Evolutionary conservation across 768 basidiomycete genomes (phyloP), one percentile per base, ranked within the genome.

Genomic region (Sporobolomyces phaffii): DNA sequence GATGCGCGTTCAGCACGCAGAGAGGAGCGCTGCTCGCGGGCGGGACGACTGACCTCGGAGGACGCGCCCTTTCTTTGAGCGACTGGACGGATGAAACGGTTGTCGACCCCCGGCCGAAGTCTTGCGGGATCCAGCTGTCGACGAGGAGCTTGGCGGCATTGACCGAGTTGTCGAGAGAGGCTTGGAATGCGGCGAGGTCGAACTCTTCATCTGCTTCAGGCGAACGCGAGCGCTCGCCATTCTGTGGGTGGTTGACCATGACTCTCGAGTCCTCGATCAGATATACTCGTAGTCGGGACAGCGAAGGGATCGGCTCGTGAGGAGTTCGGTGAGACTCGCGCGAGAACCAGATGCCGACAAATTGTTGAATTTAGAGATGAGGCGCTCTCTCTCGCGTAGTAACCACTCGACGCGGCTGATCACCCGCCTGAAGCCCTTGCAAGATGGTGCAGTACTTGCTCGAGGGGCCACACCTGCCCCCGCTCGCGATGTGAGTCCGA

Each of bases 11-110:
- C 31, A 10, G 24, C 44, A 36, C 14, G 10, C 15, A n/a, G 17
- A 22, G 33, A n/a, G n/a, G n/a, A n/a, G n/a, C n/a, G n/a, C n/a
- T n/a, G n/a, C n/a, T n/a, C n/a, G n/a, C n/a, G n/a, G n/a, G n/a
- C n/a, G n/a, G n/a, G n/a, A n/a, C n/a, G n/a, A n/a, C 62, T 56
- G 22, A 69, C 69, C 69, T 41, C 5, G 69, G 56, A 0, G 50
- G 60, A 31, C 69, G 40, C 1, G 61, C 60, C 44, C 51, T 49
- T 29, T 62, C 61, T 57, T 58, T 65, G 28, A 65, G 11, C 3
- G 22, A 0, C 40, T 63, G 62, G 17, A 69, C 31, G n/a, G n/a
- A n/a, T n/a, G n/a, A n/a, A n/a, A n/a, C n/a, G 6, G 51, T 40
- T 14, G 41, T 24, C 26, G 50, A 34, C 2, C 28, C 38, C 5